Percentiles rank a stretch among this genome's conserved stretches.
Conservation (phyloP, 2,329 filamentous ascomycete species). For the Penicillium italicum region DNA sequence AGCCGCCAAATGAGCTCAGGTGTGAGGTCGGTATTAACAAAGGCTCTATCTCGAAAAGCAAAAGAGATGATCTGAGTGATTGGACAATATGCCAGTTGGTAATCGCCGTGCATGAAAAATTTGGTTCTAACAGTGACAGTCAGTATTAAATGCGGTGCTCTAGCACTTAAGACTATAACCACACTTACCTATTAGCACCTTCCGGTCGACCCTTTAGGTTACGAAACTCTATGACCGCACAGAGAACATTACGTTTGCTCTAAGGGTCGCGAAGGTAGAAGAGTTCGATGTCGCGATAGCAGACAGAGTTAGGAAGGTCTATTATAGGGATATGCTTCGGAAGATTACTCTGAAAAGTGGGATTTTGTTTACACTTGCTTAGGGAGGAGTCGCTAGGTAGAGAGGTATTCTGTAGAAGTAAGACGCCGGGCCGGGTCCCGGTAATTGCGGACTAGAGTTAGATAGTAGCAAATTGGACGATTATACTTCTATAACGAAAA, state of each 20-base stretch:
- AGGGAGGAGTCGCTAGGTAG: constrained; percentile 7
- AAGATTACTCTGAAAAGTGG: constrained; percentile 23
- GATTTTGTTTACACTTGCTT: constrained; percentile 14
- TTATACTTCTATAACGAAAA: constrained; percentile 24
- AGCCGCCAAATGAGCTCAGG: constrained; percentile 26
- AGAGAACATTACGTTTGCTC: constrained; percentile 26
- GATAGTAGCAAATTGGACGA: constrained; percentile 21
- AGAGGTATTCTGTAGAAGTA: constrained; percentile 21
- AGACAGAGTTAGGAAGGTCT: constrained; percentile 24
- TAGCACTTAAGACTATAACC: neutral
- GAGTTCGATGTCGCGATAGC: constrained; percentile 25
- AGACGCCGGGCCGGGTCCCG: constrained; percentile 19
- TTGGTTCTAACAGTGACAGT: constrained; percentile 21
- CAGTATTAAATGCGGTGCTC: constrained; percentile 5
- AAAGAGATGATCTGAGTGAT: constrained; percentile 26
- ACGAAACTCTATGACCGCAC: constrained; percentile 26
- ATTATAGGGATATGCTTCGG: constrained; percentile 17
- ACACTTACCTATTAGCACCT: constrained; percentile 26
- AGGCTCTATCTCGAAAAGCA: constrained; percentile 24
- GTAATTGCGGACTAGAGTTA: constrained; percentile 27
- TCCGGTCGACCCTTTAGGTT: constrained; percentile 28
- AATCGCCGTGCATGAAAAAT: constrained; percentile 30
- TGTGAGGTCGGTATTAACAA: constrained; percentile 24
- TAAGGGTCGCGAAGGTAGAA: constrained; percentile 22
- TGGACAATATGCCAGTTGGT: constrained; percentile 27